phyloP scores from a whole-genome alignment of 2,329 filamentous ascomycete species.

The Apiospora hydei region DNA sequence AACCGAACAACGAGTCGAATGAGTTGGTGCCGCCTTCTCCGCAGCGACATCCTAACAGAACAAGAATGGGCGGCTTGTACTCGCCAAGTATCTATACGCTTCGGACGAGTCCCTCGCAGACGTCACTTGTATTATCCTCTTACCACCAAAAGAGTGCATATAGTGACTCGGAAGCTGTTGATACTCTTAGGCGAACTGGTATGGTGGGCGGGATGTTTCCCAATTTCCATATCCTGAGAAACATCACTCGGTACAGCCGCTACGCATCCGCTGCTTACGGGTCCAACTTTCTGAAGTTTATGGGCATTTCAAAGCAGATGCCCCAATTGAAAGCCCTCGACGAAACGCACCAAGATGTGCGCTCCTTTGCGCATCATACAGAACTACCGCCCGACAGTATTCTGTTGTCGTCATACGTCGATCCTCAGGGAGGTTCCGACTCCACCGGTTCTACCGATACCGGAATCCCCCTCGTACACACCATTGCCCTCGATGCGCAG shows the following conservation, averaged over 20 bases:
- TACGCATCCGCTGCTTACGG: conserved; percentile 74
- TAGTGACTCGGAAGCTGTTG: conserved; percentile 55
- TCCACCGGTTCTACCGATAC: conserved; percentile 69
- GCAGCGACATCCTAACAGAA: conserved; percentile 39
- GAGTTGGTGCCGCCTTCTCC: conserved; percentile 33
- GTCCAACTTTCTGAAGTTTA: conserved; percentile 66
- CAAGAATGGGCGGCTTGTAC: conserved; percentile 40
- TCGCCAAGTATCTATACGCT: conserved; percentile 68
- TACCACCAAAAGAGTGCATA: conserved; percentile 58
- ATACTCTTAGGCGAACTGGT: conserved; percentile 58
- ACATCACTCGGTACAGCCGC: conserved; percentile 70
- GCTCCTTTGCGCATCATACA: conserved; percentile 70
- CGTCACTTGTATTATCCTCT: conserved; percentile 59
- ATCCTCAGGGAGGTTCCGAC: conserved; percentile 72
- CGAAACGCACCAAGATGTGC: conserved; percentile 65
- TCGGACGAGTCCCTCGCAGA: conserved; percentile 61
- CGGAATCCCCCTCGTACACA: conserved; percentile 75
- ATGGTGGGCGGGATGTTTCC: conserved; percentile 67
- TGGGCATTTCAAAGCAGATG: conserved; percentile 65
- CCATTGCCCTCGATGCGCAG: conserved; percentile 74
- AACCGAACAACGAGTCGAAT: conserved; percentile 27
- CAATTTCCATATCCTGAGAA: conserved; percentile 63
- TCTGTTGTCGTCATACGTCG: conserved; percentile 74
- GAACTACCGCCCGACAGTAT: conserved; percentile 64
- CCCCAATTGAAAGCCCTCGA: conserved; percentile 51